A percentile compares a stretch with the other conserved stretches of the same genome.
Conservation (phyloP, 2,329 filamentous ascomycete genomes). For the Colletotrichum tanaceti region DNA sequence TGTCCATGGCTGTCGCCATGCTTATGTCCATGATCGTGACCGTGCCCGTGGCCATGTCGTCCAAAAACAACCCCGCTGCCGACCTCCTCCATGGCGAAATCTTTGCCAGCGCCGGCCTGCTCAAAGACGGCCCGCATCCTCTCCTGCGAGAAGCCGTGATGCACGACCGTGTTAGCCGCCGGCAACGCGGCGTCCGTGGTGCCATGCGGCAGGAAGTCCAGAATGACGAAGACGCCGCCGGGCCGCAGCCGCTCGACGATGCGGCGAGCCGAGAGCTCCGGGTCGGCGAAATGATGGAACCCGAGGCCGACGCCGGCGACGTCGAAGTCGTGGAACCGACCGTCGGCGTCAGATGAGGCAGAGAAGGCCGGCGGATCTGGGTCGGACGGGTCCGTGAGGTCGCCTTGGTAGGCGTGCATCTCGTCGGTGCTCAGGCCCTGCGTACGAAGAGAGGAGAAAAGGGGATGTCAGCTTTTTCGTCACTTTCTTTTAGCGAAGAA, state of each 20-base stretch:
- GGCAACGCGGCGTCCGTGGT: conserved; percentile 43
- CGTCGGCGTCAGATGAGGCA: conserved; percentile 61
- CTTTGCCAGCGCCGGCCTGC: conserved; percentile 67
- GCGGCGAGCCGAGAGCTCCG: conserved; percentile 66
- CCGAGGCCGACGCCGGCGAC: conserved; percentile 71
- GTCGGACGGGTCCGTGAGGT: conserved; percentile 63
- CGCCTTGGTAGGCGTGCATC: conserved; percentile 68
- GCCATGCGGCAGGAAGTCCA: conserved; percentile 73
- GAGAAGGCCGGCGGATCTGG: conserved; percentile 66
- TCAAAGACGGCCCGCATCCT: conserved; percentile 71
- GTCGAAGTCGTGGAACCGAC: conserved; percentile 77
- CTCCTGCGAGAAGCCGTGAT: conserved; percentile 73
- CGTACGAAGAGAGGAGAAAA: neutral
- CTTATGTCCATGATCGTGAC: neutral
- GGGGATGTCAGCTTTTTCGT: conserved; percentile 4
- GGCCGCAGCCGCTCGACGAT: conserved; percentile 71
- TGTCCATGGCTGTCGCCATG: conserved; percentile 41
- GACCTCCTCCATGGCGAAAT: conserved; percentile 69
- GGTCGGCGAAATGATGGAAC: conserved; percentile 76
- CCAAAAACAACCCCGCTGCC: conserved; percentile 61
- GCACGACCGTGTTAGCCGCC: conserved; percentile 65
- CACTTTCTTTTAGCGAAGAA: neutral
- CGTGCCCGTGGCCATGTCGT: conserved; percentile 38
- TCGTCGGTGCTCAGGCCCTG: conserved; percentile 63
- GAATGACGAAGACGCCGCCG: conserved; percentile 74